phyloP scores from a whole-genome alignment of 257 asterid species.

The Knoxia roxburghii region DNA sequence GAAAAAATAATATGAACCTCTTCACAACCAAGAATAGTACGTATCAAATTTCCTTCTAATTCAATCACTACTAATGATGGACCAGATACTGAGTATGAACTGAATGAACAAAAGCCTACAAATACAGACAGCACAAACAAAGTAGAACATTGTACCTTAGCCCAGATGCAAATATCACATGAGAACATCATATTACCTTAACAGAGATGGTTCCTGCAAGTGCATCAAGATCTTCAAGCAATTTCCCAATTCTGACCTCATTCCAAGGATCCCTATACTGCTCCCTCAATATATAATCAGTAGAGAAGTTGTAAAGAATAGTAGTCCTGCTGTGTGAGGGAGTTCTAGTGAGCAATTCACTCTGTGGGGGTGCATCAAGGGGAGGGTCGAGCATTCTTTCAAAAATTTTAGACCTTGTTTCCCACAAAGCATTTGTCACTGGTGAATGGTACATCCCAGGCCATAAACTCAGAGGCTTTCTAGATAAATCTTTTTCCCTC shows the following conservation, averaged over 20 bases:
- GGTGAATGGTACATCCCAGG: constrained; percentile 99
- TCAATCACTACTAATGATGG: background rate
- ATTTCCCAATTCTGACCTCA: constrained; percentile 89
- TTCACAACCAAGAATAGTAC: background rate
- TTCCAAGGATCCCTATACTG: constrained; percentile 98
- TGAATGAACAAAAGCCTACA: background rate
- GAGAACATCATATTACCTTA: constrained; percentile 39
- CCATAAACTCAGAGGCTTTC: constrained; percentile 81
- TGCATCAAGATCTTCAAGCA: constrained; percentile 99
- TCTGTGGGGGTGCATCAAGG: constrained; percentile 93
- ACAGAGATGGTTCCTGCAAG: constrained; percentile 93
- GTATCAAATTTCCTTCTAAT: background rate
- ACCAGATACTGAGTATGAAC: background rate
- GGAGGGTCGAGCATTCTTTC: constrained; percentile 94
- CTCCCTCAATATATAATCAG: constrained; percentile 70
- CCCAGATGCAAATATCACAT: background rate
- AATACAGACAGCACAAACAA: too few species aligned
- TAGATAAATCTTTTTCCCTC: constrained; percentile 28
- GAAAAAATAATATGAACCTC: background rate
- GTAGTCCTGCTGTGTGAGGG: constrained; percentile 68
- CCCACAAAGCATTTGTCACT: constrained; percentile 92
- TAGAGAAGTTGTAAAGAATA: constrained; percentile 62
- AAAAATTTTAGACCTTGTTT: constrained; percentile 69
- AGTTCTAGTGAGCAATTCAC: constrained; percentile 50
- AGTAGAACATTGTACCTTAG: too few species aligned